These are phyloP conservation scores for Chiua virens DNA, from an alignment of 768 basidiomycete genomes.

Conservation along the genomic window DNA sequence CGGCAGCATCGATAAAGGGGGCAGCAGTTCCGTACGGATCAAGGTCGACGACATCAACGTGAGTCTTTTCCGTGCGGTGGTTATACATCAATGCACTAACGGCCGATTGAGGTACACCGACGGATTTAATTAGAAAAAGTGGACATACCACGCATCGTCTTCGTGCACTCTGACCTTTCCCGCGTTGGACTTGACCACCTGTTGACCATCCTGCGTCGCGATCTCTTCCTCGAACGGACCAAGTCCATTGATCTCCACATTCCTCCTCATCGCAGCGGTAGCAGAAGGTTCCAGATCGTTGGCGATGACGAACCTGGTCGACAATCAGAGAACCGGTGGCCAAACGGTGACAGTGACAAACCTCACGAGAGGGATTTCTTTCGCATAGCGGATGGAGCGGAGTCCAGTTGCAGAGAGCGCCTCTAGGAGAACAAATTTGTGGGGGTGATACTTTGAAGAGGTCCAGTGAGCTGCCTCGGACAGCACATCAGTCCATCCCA, in stretches of 20 bases:
- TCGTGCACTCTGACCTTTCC: conserved; percentile 81
- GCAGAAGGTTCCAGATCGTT: conserved; percentile 90
- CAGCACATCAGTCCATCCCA: neutral
- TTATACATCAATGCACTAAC: conserved; percentile 85
- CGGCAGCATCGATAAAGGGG: conserved; percentile 93
- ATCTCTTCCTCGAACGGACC: conserved; percentile 34
- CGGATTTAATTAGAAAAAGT: neutral
- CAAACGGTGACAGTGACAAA: conserved; percentile 35
- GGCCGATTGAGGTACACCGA: neutral
- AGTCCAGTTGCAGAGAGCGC: conserved; percentile 95
- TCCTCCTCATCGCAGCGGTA: conserved; percentile 80
- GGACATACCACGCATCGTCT: conserved; percentile 86
- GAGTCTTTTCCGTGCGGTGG: conserved; percentile 68
- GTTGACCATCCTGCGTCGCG: conserved; percentile 8
- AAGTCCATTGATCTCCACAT: conserved; percentile 80
- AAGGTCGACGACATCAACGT: conserved; percentile 94
- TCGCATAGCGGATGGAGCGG: conserved; percentile 94
- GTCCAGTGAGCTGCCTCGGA: conserved; percentile 1
- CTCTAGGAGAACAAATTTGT: conserved; percentile 81
- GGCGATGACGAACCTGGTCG: conserved; percentile 84
- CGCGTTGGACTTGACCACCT: conserved; percentile 15
- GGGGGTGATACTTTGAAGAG: conserved; percentile 47
- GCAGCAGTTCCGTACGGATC: conserved; percentile 98
- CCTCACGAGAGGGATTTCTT: conserved; percentile 92
- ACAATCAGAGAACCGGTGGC: conserved; percentile 28